These are phyloP conservation scores for Wickerhamomyces bovis DNA, from an alignment of 805 yeast genomes.

Conservation along the genomic window DNA sequence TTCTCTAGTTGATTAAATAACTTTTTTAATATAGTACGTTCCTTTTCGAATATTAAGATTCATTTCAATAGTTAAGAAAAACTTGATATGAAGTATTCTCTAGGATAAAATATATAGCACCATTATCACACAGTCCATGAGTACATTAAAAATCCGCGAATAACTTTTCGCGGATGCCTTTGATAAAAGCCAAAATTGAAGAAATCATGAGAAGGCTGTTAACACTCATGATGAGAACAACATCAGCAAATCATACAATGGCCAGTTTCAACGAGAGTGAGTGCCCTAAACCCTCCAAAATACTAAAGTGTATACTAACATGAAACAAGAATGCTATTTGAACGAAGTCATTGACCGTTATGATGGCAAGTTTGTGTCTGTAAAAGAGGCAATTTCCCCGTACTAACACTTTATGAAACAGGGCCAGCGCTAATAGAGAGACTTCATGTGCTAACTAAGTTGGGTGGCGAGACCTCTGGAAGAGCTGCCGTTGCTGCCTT, in stretches of 20 bases:
- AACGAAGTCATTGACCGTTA: not conserved
- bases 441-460: constrained; percentile 8
- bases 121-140: no score
- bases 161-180: no score
- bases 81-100: no score
- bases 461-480: constrained; percentile 3
- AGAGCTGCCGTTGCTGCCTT: constrained; percentile 16
- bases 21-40: no score
- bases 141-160: no score
- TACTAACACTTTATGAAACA: constrained; percentile 4
- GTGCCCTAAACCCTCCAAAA: not conserved
- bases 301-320: not conserved
- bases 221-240: no score
- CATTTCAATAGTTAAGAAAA: no score
- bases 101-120: no score
- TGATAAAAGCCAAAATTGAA: not conserved
- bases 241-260: not conserved
- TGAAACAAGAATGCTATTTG: not conserved
- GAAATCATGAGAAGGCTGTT: not conserved
- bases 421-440: constrained; percentile 20
- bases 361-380: not conserved
- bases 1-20: no score
- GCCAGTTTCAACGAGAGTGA: not conserved
- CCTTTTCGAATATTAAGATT: no score
- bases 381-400: not conserved